These are phyloP conservation scores for Beauveria sp. DNA, from an alignment of 2,329 filamentous ascomycete genomes.

Conservation along the genomic window DNA sequence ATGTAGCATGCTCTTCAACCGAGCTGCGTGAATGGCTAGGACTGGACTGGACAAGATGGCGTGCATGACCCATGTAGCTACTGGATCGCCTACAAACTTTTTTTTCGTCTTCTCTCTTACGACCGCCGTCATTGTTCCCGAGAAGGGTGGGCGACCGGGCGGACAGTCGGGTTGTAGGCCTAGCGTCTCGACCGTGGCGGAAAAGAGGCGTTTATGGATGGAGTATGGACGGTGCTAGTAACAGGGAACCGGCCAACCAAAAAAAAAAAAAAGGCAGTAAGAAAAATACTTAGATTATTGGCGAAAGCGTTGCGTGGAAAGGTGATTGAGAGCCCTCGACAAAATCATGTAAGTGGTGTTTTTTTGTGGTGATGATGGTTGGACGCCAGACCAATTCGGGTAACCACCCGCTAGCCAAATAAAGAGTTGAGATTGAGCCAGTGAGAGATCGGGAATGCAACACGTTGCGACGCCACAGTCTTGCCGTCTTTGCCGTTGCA, in stretches of 20 bases:
- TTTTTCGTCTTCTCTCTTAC: neutral
- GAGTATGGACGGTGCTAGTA: neutral
- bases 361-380: neutral
- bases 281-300: no score
- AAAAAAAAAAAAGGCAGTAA: neutral
- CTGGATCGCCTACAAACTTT: neutral
- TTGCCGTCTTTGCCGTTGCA: neutral
- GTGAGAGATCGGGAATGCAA: neutral
- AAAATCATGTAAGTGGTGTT: neutral
- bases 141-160: neutral
- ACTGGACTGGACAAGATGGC: neutral
- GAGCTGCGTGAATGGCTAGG: neutral
- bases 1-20: neutral
- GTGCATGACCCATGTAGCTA: neutral
- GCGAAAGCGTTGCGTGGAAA: no score
- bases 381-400: neutral
- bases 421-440: conserved; percentile 1
- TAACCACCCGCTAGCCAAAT: neutral
- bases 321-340: neutral
- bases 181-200: neutral
- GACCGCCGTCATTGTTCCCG: neutral
- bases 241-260: neutral
- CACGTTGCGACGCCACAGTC: conserved; percentile 7
- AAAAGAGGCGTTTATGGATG: conserved; percentile 4
- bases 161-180: neutral